phyloP scores from a whole-genome alignment of 148 eudicot species.

The Linanthus parryae region DNA sequence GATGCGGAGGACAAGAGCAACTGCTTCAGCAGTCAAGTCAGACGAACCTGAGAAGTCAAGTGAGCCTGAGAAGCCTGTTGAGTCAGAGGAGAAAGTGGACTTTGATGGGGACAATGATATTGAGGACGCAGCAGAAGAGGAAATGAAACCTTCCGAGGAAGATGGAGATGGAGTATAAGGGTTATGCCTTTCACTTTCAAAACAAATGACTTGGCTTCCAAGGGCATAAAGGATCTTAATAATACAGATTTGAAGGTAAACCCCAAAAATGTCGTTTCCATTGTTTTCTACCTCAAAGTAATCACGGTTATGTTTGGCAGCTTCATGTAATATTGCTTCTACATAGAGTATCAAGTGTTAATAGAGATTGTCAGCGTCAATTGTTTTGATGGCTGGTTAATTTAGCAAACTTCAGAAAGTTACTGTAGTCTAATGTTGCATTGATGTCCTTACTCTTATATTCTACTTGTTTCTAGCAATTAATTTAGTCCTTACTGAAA shows the following conservation, averaged over 20 bases:
- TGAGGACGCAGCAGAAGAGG: conserved; percentile 74
- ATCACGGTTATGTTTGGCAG: too few species aligned
- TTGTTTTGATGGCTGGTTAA: too few species aligned
- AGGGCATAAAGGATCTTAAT: conserved; percentile 83
- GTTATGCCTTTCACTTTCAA: conserved; percentile 89
- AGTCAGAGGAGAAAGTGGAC: conserved; percentile 57
- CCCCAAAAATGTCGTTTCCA: not conserved
- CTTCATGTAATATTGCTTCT: not conserved
- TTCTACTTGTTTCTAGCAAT: too few species aligned
- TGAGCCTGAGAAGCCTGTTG: conserved; percentile 37
- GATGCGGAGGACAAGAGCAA: conserved; percentile 69
- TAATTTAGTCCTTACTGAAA: too few species aligned
- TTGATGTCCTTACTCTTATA: too few species aligned
- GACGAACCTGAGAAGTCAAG: conserved; percentile 31
- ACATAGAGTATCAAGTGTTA: not conserved
- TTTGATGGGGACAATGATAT: conserved; percentile 57
- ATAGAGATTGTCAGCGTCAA: too few species aligned
- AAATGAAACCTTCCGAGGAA: conserved; percentile 33
- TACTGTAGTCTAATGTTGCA: too few species aligned
- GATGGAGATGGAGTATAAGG: conserved; percentile 64
- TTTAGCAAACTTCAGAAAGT: too few species aligned
- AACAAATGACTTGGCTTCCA: conserved; percentile 77
- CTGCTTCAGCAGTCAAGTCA: conserved; percentile 36
- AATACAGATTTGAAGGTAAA: conserved; percentile 64
- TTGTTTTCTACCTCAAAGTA: conserved; percentile 4